A percentile compares a stretch with the other conserved stretches of the same genome.
Conservation (phyloP, 441 rosid species). For the Gossypium gossypioides region DNA sequence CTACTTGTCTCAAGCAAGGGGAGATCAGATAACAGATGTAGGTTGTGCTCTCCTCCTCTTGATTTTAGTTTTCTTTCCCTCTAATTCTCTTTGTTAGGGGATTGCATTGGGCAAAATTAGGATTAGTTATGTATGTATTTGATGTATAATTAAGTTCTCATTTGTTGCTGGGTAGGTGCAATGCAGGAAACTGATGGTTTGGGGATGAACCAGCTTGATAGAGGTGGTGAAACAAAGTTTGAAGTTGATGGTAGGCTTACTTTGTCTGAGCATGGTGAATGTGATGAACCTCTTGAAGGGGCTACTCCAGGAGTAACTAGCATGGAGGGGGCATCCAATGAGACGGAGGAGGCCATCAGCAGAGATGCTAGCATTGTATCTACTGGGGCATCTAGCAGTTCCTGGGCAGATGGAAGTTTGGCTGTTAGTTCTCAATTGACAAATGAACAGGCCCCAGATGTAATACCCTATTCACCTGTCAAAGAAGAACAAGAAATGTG, state of each 20-base stretch:
- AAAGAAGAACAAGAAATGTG: conserved; percentile 25
- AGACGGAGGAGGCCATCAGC: conserved; percentile 25
- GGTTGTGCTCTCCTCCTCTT: conserved; percentile 67
- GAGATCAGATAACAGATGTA: conserved; percentile 76
- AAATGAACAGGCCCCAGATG: conserved; percentile 20
- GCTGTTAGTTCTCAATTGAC: conserved; percentile 21
- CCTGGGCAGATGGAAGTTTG: conserved; percentile 26
- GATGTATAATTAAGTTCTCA: conserved; percentile 62
- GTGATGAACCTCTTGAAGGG: conserved; percentile 26
- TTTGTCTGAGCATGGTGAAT: conserved; percentile 16
- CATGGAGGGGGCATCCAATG: conserved; percentile 25
- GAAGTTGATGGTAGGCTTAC: conserved; percentile 19
- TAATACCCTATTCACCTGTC: conserved; percentile 18
- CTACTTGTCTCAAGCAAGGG: conserved; percentile 41
- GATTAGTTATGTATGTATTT: conserved; percentile 21
- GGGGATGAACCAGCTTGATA: conserved; percentile 34
- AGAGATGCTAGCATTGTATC: conserved; percentile 21
- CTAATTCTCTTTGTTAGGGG: conserved; percentile 13
- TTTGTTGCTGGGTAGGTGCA: conserved; percentile 87
- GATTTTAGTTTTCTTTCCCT: conserved; percentile 9
- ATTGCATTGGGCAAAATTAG: conserved; percentile 15
- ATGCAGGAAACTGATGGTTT: conserved; percentile 79
- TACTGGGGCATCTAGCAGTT: conserved; percentile 17
- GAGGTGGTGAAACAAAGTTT: conserved; percentile 24
- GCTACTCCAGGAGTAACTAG: conserved; percentile 18